A percentile compares a stretch with the other conserved stretches of the same genome.
Conservation (phyloP, 192 early-diverging fungal species). For the Lobosporangium transversale region DNA sequence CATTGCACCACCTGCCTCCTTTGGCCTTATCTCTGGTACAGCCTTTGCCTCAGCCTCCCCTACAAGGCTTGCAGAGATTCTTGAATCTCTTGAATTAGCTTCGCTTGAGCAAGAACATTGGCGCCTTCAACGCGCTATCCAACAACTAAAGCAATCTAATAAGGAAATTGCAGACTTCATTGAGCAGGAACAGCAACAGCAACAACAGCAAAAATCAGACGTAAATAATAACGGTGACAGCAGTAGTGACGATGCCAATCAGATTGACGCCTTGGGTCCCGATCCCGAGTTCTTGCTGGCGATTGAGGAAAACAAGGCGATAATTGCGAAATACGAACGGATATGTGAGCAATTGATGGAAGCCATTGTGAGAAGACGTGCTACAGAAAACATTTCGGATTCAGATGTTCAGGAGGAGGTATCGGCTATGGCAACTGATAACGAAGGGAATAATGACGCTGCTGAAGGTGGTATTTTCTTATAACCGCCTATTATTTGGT, state of each 20-base stretch:
- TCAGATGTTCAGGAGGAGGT: too few species aligned
- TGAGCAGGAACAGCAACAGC: slow-evolving; percentile 29
- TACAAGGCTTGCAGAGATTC: slow-evolving; percentile 22
- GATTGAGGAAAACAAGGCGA: slow-evolving; percentile 41
- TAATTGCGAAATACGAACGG: slow-evolving; percentile 37
- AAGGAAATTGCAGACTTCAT: slow-evolving; percentile 43
- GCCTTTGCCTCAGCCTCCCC: slow-evolving; percentile 20
- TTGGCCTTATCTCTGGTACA: slow-evolving; percentile 25
- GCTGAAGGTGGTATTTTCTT: too few species aligned
- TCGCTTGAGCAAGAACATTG: slow-evolving; percentile 34
- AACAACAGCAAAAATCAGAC: neutral
- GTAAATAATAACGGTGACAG: neutral
- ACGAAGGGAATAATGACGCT: too few species aligned
- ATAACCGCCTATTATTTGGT: too few species aligned
- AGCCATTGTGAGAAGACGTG: slow-evolving; percentile 25
- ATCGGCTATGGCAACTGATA: too few species aligned
- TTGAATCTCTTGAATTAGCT: slow-evolving; percentile 30
- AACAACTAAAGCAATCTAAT: slow-evolving; percentile 38
- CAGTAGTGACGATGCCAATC: too few species aligned
- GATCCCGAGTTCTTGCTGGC: slow-evolving; percentile 49
- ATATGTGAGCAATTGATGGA: slow-evolving; percentile 18
- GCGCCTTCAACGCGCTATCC: slow-evolving; percentile 34
- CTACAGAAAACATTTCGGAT: too few species aligned
- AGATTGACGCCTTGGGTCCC: slow-evolving; percentile 8
- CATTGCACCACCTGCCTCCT: slow-evolving; percentile 40